Conservation (phyloP, 2,329 filamentous ascomycete species). For the Colletotrichum sublineola region DNA sequence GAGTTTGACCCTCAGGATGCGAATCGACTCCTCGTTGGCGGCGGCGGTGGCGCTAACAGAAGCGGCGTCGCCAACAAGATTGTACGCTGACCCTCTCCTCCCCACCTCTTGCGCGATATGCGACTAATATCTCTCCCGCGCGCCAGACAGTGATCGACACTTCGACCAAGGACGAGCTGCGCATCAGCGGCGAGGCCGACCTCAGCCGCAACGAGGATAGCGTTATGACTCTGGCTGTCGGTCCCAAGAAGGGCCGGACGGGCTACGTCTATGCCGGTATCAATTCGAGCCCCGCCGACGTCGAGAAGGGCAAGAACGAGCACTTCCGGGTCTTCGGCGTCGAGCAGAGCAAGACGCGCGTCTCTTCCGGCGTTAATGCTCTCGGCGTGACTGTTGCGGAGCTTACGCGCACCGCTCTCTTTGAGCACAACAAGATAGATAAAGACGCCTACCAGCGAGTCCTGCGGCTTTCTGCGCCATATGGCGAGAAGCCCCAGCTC, state of each 20-base stretch:
- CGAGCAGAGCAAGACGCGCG: slow-evolving; percentile 53
- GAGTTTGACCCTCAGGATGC: slow-evolving; percentile 89
- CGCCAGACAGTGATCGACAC: slow-evolving; percentile 78
- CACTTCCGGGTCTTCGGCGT: slow-evolving; percentile 85
- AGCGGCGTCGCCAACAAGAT: slow-evolving; percentile 91
- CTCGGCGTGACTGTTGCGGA: slow-evolving; percentile 61
- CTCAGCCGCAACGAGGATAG: slow-evolving; percentile 90
- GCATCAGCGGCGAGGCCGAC: slow-evolving; percentile 78
- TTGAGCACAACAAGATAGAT: slow-evolving; percentile 63
- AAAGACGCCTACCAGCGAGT: slow-evolving; percentile 70
- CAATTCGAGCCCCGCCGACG: slow-evolving; percentile 81
- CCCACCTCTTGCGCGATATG: slow-evolving; percentile 15
- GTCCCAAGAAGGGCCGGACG: slow-evolving; percentile 59
- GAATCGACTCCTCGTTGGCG: slow-evolving; percentile 82
- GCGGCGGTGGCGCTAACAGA: slow-evolving; percentile 85
- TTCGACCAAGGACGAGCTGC: slow-evolving; percentile 72
- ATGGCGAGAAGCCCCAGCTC: slow-evolving; percentile 64
- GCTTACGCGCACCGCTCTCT: slow-evolving; percentile 65
- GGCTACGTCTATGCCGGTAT: slow-evolving; percentile 80
- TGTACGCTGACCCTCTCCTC: slow-evolving; percentile 60
- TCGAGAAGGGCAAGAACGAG: slow-evolving; percentile 82
- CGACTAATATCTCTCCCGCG: slow-evolving; percentile 28
- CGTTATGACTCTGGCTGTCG: slow-evolving; percentile 83
- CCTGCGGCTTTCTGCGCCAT: slow-evolving; percentile 66
- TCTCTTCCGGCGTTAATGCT: slow-evolving; percentile 48